Percentiles rank a stretch among this genome's conserved stretches.
Evolutionary conservation across 2,329 filamentous ascomycete genomes (phyloP).

Genomic region (Fusarium vanettenii): DNA sequence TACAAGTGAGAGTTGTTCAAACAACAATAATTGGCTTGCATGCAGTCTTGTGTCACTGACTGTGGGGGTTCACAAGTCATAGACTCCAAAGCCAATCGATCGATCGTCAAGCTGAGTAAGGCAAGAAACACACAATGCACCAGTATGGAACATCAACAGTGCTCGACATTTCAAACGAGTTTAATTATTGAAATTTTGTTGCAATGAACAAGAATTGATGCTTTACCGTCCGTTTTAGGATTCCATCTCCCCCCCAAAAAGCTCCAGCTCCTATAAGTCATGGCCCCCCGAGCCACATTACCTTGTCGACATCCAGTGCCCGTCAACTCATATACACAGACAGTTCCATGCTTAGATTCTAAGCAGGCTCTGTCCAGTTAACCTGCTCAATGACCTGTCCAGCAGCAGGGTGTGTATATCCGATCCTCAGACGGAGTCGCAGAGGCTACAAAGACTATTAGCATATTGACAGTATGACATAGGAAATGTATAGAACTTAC

Average conservation of each 20-base stretch:
- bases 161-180: constrained; percentile 2
- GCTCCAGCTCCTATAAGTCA: constrained; percentile 27
- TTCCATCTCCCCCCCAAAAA: constrained; percentile 39
- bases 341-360: background rate
- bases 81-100: background rate
- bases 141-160: background rate
- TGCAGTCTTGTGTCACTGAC: background rate
- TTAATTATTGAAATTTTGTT: constrained; percentile 18
- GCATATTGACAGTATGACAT: background rate
- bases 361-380: constrained; percentile 89
- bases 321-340: constrained; percentile 5
- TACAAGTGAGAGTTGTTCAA: background rate
- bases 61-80: constrained; percentile 21
- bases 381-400: constrained; percentile 89
- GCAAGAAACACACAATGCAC: background rate
- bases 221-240: constrained; percentile 40
- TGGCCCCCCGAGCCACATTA: constrained; percentile 29
- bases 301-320: constrained; percentile 18
- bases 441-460: constrained; percentile 69
- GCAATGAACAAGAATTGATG: constrained; percentile 27
- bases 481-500: constrained; percentile 70
- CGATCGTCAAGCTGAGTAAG: constrained; percentile 24
- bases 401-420: constrained; percentile 77
- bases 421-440: constrained; percentile 86
- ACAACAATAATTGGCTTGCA: background rate